Base-by-base conservation (phyloP, 176 grass and related monocot species). In the Microstegium vimineum region DNA sequence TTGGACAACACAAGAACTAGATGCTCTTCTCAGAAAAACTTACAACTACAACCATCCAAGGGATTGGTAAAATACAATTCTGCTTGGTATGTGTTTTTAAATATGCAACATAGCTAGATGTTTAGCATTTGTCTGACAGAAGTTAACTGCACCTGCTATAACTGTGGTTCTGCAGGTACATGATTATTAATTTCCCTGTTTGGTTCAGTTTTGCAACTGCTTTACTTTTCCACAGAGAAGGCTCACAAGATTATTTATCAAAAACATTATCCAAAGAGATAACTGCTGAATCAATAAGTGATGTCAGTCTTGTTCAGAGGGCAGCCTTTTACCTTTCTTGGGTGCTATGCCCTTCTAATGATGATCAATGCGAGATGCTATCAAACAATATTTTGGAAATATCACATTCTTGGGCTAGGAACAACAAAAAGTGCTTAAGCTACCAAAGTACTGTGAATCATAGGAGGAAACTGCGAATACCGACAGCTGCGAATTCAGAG, bases 121-220 rank as follows among this genome's bases (percentile, higher is more conserved):
- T 73, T 75, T 57, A 36, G 62, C 51, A 87, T 78, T 82, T 75
- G 36, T 84, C 13, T 45, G 60, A 69, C 43, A 41, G 37, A 63
- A 75, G 41, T 47, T 90, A 83, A 82, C 46, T 66, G 28, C 20
- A 75, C 60, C 75, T 79, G 5, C 41, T 83, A 6, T 62, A 83
- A 65, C 47, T 76, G 22, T 79, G 60, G 30, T 74, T 73, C 80
- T 91, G 77, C 92, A 97, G 94, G 94, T 76, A 62, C 33, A 76
- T 92, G 86, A 74, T 87, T 80, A 71, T 85, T 22, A 90, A 81
- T 87, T 97, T 92, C 43, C 92, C 92, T 76, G 77, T 37, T 85
- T 97, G 92, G 94, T 94, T 92, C 74, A 81, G 17, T 83, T 97
- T 94, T 78, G 86, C 94, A 81, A 84, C 52, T 78, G 66, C 90